A percentile compares a stretch with the other conserved stretches of the same genome.
phyloP scores from a whole-genome alignment of 2,329 filamentous ascomycete genomes.

The Claviceps digitariae region DNA sequence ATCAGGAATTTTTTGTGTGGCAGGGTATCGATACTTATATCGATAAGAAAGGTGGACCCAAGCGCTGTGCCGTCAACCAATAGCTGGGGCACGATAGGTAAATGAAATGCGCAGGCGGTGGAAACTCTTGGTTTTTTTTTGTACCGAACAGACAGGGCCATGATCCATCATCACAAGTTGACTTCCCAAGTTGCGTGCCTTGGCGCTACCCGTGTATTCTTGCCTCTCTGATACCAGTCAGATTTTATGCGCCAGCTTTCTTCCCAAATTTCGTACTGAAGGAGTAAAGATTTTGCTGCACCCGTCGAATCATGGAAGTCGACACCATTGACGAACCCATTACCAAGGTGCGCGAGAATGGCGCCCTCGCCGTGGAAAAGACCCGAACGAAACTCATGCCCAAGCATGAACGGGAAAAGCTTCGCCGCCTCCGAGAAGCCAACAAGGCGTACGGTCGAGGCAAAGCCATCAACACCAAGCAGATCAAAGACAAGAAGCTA shows the following conservation, averaged over 20 bases:
- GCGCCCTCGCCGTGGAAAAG: conserved; percentile 35
- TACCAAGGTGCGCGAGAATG: conserved; percentile 32
- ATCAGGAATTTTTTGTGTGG: conserved; percentile 26
- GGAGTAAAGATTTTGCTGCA: conserved; percentile 5
- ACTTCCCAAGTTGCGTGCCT: not conserved
- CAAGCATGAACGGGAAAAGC: conserved; percentile 36
- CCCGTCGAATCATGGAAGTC: conserved; percentile 21
- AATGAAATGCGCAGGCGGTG: conserved; percentile 11
- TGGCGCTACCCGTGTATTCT: not conserved
- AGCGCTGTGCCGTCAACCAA: conserved; percentile 9
- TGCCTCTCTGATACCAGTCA: not conserved
- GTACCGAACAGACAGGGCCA: not conserved
- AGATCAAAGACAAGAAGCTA: conserved; percentile 79
- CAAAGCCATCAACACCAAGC: conserved; percentile 55
- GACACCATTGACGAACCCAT: conserved; percentile 21
- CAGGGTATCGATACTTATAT: conserved; percentile 20
- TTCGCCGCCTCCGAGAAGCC: conserved; percentile 44
- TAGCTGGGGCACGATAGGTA: conserved; percentile 15
- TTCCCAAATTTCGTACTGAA: not conserved
- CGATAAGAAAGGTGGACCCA: conserved; percentile 6
- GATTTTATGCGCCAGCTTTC: not conserved
- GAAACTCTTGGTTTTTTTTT: conserved; percentile 20
- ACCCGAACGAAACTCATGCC: conserved; percentile 38
- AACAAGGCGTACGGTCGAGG: conserved; percentile 76
- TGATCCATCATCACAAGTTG: not conserved